These are phyloP conservation scores for Apostasia shenzhenica DNA, from an alignment of 106 monocot genomes.

Conservation along the genomic window DNA sequence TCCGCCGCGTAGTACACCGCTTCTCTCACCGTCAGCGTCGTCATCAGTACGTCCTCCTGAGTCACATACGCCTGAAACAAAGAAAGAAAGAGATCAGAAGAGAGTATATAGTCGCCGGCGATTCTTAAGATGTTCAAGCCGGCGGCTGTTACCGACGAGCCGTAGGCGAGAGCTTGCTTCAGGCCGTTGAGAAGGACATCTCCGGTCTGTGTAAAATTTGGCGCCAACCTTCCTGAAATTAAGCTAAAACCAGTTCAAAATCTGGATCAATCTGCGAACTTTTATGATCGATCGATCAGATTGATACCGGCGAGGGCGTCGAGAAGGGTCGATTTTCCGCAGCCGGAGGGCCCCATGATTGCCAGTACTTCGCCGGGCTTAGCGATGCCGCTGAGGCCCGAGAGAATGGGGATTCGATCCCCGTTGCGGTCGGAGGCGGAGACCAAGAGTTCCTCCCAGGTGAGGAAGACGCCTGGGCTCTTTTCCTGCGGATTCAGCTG, in stretches of 20 bases:
- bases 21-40: conserved; percentile 14
- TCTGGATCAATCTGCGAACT: not conserved
- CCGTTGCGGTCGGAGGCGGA: not conserved
- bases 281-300: no score
- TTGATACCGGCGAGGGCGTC: conserved; percentile 19
- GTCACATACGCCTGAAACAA: conserved; percentile 14
- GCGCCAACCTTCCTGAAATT: conserved; percentile 20
- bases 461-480: not conserved
- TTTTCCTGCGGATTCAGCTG: not conserved
- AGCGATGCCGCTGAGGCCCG: conserved; percentile 22
- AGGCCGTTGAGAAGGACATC: conserved; percentile 22
- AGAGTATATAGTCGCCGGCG: not conserved
- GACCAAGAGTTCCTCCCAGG: conserved; percentile 31
- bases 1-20: conserved; percentile 17
- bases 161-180: conserved; percentile 20
- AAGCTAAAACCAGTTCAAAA: not conserved
- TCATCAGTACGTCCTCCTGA: conserved; percentile 20
- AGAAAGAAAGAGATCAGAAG: no score
- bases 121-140: not conserved
- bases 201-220: conserved; percentile 15
- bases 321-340: conserved; percentile 37
- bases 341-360: conserved; percentile 44
- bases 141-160: conserved; percentile 11
- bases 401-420: conserved; percentile 6
- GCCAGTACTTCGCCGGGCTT: conserved; percentile 26